phyloP scores from a whole-genome alignment of 2,329 filamentous ascomycete genomes.

The Colletotrichum tabaci region DNA sequence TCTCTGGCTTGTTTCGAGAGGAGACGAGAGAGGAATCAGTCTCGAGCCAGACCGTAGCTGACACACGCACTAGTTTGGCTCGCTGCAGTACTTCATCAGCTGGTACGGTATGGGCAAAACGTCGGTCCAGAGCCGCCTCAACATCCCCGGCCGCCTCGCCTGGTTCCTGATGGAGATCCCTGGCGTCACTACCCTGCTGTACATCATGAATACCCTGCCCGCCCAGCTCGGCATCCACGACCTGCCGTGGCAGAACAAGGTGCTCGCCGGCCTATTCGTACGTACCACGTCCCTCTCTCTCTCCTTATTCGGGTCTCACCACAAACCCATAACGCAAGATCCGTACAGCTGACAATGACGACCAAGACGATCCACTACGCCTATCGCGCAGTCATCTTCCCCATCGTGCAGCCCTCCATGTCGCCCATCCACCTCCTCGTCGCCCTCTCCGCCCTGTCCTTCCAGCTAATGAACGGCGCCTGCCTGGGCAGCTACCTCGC shows the following conservation, averaged over 20 bases:
- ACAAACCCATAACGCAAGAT: too few relatives aligned
- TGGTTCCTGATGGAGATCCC: constrained; percentile 93
- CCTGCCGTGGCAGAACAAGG: constrained; percentile 84
- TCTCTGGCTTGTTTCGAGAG: too few relatives aligned
- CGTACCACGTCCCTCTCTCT: constrained; percentile 44
- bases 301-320: too few relatives aligned
- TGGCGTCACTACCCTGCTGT: constrained; percentile 83
- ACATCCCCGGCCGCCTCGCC: constrained; percentile 88
- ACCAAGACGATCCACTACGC: constrained; percentile 85
- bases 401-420: constrained; percentile 91
- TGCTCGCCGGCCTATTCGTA: constrained; percentile 78
- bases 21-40: too few relatives aligned
- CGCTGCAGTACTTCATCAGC: constrained; percentile 80
- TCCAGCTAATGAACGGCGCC: constrained; percentile 86
- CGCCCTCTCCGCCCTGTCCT: constrained; percentile 74
- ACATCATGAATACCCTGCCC: constrained; percentile 81
- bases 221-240: constrained; percentile 67
- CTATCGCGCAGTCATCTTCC: constrained; percentile 89
- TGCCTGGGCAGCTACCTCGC: constrained; percentile 86
- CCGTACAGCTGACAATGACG: neutral
- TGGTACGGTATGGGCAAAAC: constrained; percentile 97
- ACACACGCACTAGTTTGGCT: constrained; percentile 70
- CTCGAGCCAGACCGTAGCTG: too few relatives aligned
- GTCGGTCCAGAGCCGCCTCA: constrained; percentile 80
- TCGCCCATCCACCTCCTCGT: constrained; percentile 85